Evolutionary conservation across 148 eudicot genomes (phyloP).

Genomic region (Rhododendron simsii): DNA sequence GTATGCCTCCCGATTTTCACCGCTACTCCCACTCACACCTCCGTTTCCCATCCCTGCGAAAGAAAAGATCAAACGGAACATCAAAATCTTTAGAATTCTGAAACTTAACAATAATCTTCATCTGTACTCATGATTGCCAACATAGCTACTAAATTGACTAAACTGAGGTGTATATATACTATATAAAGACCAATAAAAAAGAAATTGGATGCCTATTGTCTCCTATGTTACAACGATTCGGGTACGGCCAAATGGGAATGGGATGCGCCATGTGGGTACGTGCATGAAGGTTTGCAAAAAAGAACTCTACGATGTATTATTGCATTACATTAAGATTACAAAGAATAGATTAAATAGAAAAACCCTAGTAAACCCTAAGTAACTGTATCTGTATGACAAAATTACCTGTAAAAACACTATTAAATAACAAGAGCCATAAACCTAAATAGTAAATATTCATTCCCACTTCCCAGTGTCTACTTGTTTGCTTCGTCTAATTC

Average conservation of each 20-base stretch:
- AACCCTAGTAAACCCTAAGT: not conserved
- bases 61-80: not conserved
- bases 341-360: not conserved
- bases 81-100: not conserved
- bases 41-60: conserved; percentile 61
- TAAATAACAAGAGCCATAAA: no score
- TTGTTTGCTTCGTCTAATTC: not conserved
- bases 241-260: not conserved
- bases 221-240: not conserved
- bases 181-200: not conserved
- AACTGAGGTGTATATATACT: not conserved
- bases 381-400: no score
- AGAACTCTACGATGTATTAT: no score
- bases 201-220: not conserved
- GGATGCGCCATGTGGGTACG: not conserved
- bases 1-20: conserved; percentile 60
- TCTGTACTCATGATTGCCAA: not conserved
- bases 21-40: conserved; percentile 19
- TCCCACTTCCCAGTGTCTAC: not conserved
- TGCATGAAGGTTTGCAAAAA: no score
- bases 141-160: not conserved
- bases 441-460: no score
- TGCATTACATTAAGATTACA: not conserved
- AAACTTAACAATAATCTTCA: not conserved
- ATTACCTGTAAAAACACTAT: no score